phyloP scores from a whole-genome alignment of 768 basidiomycete genomes.

The Sporobolomyces phaffii region DNA sequence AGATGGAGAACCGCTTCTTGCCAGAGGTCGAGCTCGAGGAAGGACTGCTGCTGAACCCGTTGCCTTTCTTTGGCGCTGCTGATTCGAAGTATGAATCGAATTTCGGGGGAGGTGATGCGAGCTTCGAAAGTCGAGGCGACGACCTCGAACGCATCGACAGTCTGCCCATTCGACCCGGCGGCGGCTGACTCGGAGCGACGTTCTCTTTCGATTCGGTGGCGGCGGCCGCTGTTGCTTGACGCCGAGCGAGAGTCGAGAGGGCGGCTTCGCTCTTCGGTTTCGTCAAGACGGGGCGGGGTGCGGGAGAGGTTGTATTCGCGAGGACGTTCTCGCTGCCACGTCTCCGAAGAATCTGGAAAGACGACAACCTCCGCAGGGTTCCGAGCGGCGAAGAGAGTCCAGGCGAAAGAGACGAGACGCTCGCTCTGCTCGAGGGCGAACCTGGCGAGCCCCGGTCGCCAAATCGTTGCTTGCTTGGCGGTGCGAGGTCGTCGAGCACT shows the following conservation, averaged over 20 bases:
- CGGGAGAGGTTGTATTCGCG: not conserved
- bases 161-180: not conserved
- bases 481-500: no score
- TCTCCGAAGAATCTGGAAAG: constrained; percentile 19
- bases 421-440: not conserved
- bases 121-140: constrained; percentile 15
- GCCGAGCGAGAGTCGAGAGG: not conserved
- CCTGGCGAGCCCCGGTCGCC: no score
- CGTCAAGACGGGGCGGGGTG: not conserved
- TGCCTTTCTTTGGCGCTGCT: not conserved
- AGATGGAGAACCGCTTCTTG: constrained; percentile 24
- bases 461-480: no score
- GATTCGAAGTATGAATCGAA: no score
- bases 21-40: not conserved
- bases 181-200: not conserved
- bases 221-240: not conserved
- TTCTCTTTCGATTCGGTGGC: constrained; percentile 9
- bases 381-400: not conserved
- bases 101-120: not conserved
- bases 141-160: constrained; percentile 3
- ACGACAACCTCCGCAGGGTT: constrained; percentile 14
- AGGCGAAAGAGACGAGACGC: no score
- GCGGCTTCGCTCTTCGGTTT: constrained; percentile 31
- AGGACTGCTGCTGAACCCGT: no score
- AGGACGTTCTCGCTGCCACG: constrained; percentile 25